phyloP scores from a whole-genome alignment of 2,329 filamentous ascomycete genomes.

The Xylogone sp. region DNA sequence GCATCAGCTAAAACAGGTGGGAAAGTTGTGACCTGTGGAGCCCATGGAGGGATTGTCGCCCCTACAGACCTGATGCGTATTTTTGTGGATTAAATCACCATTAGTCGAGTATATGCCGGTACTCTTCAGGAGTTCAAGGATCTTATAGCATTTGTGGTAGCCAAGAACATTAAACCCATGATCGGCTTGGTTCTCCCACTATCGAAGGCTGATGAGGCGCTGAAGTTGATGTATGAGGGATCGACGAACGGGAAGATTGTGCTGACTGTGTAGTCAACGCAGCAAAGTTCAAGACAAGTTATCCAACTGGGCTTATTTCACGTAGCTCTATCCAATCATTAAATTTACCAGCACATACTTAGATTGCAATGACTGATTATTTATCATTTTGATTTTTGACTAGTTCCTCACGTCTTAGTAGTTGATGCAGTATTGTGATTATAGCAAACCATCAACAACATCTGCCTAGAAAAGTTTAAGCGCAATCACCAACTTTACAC shows the following conservation, averaged over 20 bases:
- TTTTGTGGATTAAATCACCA: conserved; percentile 14
- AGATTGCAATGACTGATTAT: too few species aligned
- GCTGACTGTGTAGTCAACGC: conserved; percentile 4
- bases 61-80: conserved; percentile 13
- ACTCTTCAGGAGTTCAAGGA: conserved; percentile 15
- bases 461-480: too few species aligned
- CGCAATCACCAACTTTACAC: too few species aligned
- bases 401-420: too few species aligned
- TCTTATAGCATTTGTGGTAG: conserved; percentile 15
- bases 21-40: conserved; percentile 15
- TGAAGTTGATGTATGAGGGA: conserved; percentile 14
- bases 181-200: conserved; percentile 15
- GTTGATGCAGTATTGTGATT: too few species aligned
- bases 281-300: too few species aligned
- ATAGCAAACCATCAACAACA: too few species aligned
- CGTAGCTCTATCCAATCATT: too few species aligned
- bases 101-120: conserved; percentile 15
- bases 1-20: conserved; percentile 14
- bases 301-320: too few species aligned
- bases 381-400: too few species aligned
- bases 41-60: conserved; percentile 10
- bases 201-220: conserved; percentile 11
- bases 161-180: conserved; percentile 15
- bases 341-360: too few species aligned
- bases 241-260: conserved; percentile 17